Conservation (phyloP, 139 green algal species). For the Pseudopediastrum boryanum region DNA sequence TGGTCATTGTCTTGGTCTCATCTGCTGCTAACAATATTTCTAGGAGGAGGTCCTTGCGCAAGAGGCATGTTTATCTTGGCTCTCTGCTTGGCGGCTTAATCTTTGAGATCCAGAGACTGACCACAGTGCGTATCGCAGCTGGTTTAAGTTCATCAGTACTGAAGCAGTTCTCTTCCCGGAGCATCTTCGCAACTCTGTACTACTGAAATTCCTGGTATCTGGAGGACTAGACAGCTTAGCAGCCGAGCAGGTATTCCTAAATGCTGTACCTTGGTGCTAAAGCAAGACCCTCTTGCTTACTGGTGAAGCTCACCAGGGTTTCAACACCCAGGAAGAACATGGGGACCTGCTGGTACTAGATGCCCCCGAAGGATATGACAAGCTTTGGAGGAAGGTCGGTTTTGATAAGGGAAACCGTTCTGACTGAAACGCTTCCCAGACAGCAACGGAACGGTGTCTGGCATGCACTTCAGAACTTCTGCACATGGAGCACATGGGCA, state of each 20-base stretch:
- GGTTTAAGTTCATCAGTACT: not conserved
- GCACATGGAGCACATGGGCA: not conserved
- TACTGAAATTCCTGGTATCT: not conserved
- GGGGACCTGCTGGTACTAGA: constrained; percentile 52
- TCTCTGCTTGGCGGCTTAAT: no score
- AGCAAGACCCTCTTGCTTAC: no score
- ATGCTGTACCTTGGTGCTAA: no score
- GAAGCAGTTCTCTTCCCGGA: not conserved
- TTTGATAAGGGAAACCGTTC: no score
- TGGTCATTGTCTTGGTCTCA: no score
- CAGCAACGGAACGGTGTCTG: not conserved
- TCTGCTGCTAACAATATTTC: no score
- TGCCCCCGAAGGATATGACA: constrained; percentile 51
- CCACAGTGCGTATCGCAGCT: no score
- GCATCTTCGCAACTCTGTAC: not conserved
- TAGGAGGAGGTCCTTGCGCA: no score
- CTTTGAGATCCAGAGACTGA: no score
- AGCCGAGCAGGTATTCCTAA: no score
- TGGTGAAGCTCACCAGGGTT: not conserved
- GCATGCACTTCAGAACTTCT: not conserved
- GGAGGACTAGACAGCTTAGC: no score
- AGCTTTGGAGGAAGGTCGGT: constrained; percentile 63
- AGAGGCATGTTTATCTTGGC: no score
- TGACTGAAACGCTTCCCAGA: not conserved
- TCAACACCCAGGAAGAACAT: constrained; percentile 37